phyloP scores from a whole-genome alignment of 352 stramenopile species.

The Pythium sp. region DNA sequence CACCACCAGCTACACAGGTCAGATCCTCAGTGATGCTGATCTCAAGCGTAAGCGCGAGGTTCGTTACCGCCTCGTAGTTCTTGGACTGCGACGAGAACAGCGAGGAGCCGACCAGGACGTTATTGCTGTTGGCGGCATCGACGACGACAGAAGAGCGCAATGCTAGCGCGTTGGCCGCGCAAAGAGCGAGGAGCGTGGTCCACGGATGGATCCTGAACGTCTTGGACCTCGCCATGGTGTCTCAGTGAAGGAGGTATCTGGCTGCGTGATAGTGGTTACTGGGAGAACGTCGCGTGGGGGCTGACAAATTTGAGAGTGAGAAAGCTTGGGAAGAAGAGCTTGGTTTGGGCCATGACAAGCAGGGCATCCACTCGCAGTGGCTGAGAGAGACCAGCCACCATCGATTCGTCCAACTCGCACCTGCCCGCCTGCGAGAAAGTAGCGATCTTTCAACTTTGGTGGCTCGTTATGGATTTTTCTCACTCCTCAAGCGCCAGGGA shows the following conservation, averaged over 20 bases:
- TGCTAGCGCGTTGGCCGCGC: background rate
- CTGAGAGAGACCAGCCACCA: background rate
- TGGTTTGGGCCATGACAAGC: background rate
- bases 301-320: background rate
- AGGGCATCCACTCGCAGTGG: background rate
- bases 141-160: background rate
- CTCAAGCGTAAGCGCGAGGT: background rate
- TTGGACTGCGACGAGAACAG: background rate
- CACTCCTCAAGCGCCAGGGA: background rate
- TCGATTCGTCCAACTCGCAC: background rate
- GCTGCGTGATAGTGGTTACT: background rate
- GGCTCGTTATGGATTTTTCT: background rate
- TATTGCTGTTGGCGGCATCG: background rate
- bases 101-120: background rate
- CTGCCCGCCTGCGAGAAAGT: no score
- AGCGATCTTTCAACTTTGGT: background rate
- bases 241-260: background rate
- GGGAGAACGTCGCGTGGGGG: background rate
- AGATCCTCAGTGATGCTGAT: slow-evolving; percentile 9
- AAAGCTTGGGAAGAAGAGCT: background rate
- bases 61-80: background rate
- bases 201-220: background rate
- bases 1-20: background rate
- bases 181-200: background rate
- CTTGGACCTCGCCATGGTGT: background rate